These are phyloP conservation scores for Colletotrichum musae DNA, from an alignment of 2,329 filamentous ascomycete species.

Conservation along the genomic window DNA sequence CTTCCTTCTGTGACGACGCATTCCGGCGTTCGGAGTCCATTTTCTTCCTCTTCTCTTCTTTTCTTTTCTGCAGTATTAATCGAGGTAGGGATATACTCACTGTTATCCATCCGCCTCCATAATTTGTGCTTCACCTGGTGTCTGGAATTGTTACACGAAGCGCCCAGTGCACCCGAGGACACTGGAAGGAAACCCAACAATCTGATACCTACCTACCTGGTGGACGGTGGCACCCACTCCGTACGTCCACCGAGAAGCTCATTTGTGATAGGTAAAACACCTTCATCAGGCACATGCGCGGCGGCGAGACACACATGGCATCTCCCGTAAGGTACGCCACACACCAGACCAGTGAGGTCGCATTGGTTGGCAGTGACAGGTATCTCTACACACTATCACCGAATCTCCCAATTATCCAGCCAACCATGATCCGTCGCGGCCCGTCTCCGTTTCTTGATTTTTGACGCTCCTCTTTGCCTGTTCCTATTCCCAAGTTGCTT, in stretches of 20 bases:
- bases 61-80: too few species aligned
- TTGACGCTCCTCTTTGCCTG: constrained; percentile 13
- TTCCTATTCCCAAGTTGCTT: not conserved
- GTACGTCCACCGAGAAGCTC: too few species aligned
- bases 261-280: too few species aligned
- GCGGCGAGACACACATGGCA: not conserved
- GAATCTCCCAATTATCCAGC: constrained; percentile 2
- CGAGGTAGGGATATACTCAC: too few species aligned
- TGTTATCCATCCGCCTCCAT: constrained; percentile 18
- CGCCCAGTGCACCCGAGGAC: not conserved
- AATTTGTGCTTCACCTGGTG: constrained; percentile 32
- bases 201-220: not conserved
- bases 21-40: not conserved
- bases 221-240: too few species aligned
- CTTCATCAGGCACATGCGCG: constrained; percentile 11
- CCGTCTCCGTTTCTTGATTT: constrained; percentile 12
- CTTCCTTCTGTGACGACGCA: too few species aligned
- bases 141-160: constrained; percentile 27
- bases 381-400: constrained; percentile 2
- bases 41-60: not conserved
- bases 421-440: constrained; percentile 4
- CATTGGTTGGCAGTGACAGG: constrained; percentile 4
- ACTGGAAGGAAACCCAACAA: constrained; percentile 8
- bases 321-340: constrained; percentile 14
- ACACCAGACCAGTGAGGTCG: constrained; percentile 2